A percentile compares a stretch with the other conserved stretches of the same genome.
phyloP scores from a whole-genome alignment of 192 early-diverging fungal genomes.

The Umbelopsis ramanniana region DNA sequence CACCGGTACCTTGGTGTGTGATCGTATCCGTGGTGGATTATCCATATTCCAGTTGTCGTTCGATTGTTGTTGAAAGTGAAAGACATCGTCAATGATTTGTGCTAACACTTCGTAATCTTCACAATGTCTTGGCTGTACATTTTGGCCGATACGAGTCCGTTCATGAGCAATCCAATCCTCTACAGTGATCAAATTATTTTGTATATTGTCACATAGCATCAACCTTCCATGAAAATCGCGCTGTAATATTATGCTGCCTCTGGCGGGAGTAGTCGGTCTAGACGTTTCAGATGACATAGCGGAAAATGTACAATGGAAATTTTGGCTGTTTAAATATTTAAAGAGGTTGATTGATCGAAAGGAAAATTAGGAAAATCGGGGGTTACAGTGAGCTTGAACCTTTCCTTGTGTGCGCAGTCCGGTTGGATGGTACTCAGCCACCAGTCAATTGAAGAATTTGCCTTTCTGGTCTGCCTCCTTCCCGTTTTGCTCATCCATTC shows the following conservation, averaged over 20 bases:
- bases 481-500: conserved; percentile 20
- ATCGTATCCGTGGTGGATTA: not conserved
- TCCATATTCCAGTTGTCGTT: not conserved
- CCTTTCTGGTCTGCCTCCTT: conserved; percentile 19
- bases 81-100: conserved; percentile 28
- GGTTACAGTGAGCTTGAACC: not conserved
- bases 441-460: conserved; percentile 22
- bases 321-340: not conserved
- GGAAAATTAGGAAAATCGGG: not conserved
- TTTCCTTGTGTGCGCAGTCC: conserved; percentile 10
- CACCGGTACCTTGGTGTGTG: not conserved
- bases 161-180: conserved; percentile 15
- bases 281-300: not conserved
- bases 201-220: not conserved
- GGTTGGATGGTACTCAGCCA: conserved; percentile 15
- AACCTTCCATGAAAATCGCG: conserved; percentile 16
- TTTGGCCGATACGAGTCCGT: conserved; percentile 6
- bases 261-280: conserved; percentile 1
- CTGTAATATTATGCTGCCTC: conserved; percentile 8
- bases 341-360: not conserved
- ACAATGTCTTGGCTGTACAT: conserved; percentile 28
- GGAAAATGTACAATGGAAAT: not conserved
- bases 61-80: conserved; percentile 8
- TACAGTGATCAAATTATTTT: conserved; percentile 6
- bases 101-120: conserved; percentile 24